Conservation (phyloP, 345 rosid species). For the Ceriops decandra region DNA sequence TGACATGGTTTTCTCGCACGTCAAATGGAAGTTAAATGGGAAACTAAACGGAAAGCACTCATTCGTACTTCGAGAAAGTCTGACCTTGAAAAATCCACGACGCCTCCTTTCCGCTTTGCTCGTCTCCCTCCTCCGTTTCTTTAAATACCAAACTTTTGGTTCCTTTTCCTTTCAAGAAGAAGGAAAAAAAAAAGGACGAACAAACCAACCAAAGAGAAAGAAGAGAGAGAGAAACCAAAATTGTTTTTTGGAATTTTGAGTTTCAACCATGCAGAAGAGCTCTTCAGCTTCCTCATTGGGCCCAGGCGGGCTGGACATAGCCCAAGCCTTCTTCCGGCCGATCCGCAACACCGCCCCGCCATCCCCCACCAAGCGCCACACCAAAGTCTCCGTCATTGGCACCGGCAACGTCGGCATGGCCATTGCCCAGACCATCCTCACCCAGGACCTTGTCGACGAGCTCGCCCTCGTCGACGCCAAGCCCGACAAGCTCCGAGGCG, state of each 20-base stretch:
- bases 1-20: too few species aligned
- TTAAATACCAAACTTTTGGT: background rate
- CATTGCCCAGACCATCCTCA: slow-evolving; percentile 91
- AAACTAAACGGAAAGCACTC: too few species aligned
- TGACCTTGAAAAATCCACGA: background rate
- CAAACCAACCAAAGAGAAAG: background rate
- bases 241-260: background rate
- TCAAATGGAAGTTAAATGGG: too few species aligned
- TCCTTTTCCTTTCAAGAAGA: background rate
- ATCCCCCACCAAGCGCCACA: slow-evolving; percentile 50
- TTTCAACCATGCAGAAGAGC: slow-evolving; percentile 45
- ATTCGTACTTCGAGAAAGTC: too few species aligned
- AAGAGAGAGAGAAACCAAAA: background rate
- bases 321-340: slow-evolving; percentile 67
- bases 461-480: slow-evolving; percentile 69
- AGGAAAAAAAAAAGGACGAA: too few species aligned
- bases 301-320: slow-evolving; percentile 61
- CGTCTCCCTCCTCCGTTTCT: background rate
- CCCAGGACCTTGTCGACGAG: slow-evolving; percentile 72
- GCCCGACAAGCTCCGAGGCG: slow-evolving; percentile 72
- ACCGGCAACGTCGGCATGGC: slow-evolving; percentile 97
- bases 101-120: background rate
- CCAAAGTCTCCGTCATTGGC: slow-evolving; percentile 80
- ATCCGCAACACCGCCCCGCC: slow-evolving; percentile 50
- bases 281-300: slow-evolving; percentile 55